Base-by-base conservation (phyloP, 345 rosid genomes). In the Hibiscus tridactylites region DNA sequence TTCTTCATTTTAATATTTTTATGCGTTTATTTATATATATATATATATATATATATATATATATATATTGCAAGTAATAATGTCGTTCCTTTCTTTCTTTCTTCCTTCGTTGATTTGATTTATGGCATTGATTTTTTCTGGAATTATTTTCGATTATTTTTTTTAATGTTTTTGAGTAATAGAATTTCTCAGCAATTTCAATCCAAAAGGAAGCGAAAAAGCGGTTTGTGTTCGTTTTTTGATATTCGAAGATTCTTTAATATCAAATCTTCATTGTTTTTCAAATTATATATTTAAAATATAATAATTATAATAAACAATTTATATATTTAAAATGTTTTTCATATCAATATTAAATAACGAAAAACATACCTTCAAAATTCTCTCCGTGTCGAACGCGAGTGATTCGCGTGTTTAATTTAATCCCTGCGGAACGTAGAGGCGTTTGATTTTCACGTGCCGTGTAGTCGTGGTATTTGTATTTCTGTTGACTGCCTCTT, bases 1-100 rank as follows among this genome's bases (percentile, higher is more conserved):
- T 42, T 59, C 21, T 21, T 19, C 12, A 3, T 49, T 42, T 46
- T 29, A 1, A 8, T 60, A 68, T 46, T 13, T 54, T 24, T 63
- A 31, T 61, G 13, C 4, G 8, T 19, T 6, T 17, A 29, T 24
- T 33, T 9, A 12, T 1, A 0, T 2, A 19, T 37, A 10, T 3
- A n/a, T n/a, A n/a, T 9, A 12, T 1, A 0, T 9, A 12, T 1
- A 0, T 9, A 12, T 1, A 0, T 9, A 12, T 1, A 0, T 9
- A 12, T 1, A 0, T 2, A 19, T 37, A 10, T 3, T 6, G 5
- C 29, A 24, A 57, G 17, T 15, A 39, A 65, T 39, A 65, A 65
- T 64, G 52, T 42, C 33, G 16, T 15, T 37, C 13, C 3, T 9
- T 56, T 2, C 4, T 3, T 39, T 39, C 8, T 2, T 57, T 42